Conservation (phyloP, 2,329 filamentous ascomycete genomes). For the Colletotrichum truncatum region DNA sequence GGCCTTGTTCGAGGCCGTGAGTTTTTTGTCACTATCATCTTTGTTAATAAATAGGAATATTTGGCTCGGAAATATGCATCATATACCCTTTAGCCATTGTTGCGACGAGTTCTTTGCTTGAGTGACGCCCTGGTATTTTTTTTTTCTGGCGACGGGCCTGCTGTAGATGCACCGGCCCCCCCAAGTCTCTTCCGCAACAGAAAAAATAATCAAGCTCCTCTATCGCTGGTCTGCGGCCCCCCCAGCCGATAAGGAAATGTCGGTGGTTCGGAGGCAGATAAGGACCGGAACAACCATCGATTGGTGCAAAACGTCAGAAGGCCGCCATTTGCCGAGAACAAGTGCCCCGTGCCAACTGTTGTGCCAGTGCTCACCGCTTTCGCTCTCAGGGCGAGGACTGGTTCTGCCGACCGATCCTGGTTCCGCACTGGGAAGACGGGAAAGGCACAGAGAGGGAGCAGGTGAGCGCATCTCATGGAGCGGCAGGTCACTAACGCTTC, state of each 20-base stretch:
- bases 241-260: constrained; percentile 19
- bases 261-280: constrained; percentile 20
- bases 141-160: constrained; percentile 13
- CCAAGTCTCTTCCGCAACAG: background rate
- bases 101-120: background rate
- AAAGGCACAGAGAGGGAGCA: constrained; percentile 30
- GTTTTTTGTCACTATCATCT: constrained; percentile 16
- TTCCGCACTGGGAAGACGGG: constrained; percentile 29
- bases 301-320: constrained; percentile 27
- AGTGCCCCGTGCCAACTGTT: constrained; percentile 28
- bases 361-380: constrained; percentile 32
- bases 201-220: constrained; percentile 25
- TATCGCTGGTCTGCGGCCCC: constrained; percentile 8
- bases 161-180: constrained; percentile 19
- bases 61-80: no score
- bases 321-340: constrained; percentile 29
- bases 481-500: constrained; percentile 32
- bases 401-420: constrained; percentile 33
- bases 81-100: constrained; percentile 34
- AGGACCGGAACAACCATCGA: constrained; percentile 25
- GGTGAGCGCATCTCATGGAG: constrained; percentile 33
- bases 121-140: background rate
- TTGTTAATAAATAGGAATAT: background rate
- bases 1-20: constrained; percentile 59
- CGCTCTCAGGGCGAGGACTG: constrained; percentile 23